Conservation (phyloP, 352 stramenopile genomes). For the Phytophthora kernoviae region DNA sequence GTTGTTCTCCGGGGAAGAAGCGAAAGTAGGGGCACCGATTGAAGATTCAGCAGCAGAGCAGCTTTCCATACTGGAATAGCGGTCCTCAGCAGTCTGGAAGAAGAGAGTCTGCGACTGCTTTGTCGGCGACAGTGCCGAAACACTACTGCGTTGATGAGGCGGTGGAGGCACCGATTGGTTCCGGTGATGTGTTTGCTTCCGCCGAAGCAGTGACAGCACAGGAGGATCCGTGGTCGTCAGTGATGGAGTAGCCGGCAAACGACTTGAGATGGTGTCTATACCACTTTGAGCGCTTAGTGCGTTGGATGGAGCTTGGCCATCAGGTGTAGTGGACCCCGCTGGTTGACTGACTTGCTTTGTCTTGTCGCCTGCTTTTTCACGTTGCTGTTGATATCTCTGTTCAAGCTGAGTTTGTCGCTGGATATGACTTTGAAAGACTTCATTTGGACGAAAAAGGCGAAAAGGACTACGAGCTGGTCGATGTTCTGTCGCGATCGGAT, state of each 20-base stretch:
- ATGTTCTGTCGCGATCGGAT: conserved; percentile 1
- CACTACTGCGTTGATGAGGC: conserved; percentile 10
- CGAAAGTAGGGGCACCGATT: conserved; percentile 6
- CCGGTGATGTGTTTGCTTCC: conserved; percentile 21
- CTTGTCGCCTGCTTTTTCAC: background rate
- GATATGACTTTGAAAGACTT: conserved; percentile 19
- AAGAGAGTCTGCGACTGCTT: conserved; percentile 29
- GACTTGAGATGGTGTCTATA: background rate
- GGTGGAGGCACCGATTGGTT: conserved; percentile 19
- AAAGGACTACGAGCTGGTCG: conserved; percentile 7
- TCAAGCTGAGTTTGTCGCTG: conserved; percentile 9
- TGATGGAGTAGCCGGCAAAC: background rate
- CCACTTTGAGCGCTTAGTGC: background rate
- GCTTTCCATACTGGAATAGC: conserved; percentile 13
- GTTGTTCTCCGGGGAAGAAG: conserved; percentile 2
- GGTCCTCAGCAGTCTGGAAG: conserved; percentile 23
- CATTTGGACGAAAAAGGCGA: conserved; percentile 15
- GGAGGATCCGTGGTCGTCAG: conserved; percentile 1
- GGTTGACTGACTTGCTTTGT: background rate
- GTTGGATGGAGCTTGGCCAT: background rate
- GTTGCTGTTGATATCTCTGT: conserved; percentile 3
- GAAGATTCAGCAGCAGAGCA: conserved; percentile 19
- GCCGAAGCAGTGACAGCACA: conserved; percentile 16
- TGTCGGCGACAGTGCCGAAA: conserved; percentile 3
- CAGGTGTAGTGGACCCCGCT: background rate